phyloP scores from a whole-genome alignment of 192 early-diverging fungal genomes.

The Chytriomyces sp. region DNA sequence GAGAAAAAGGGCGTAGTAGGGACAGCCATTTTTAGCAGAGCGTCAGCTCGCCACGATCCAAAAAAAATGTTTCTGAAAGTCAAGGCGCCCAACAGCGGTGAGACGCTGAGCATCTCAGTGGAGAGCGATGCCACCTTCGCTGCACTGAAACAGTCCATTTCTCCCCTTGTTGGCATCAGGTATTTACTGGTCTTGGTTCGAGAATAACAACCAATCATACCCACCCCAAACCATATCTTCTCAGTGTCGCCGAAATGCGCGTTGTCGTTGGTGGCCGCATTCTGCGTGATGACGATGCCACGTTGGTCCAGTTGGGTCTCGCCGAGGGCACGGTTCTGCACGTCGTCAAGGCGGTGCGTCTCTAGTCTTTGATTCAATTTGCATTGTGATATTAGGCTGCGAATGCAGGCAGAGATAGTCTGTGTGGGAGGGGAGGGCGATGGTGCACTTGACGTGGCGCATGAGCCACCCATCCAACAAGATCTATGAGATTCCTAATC shows the following conservation, averaged over 20 bases:
- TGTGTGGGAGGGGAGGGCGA: too few species aligned
- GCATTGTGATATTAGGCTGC: not conserved
- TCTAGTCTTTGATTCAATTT: not conserved
- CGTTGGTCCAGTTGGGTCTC: slow-evolving; percentile 1
- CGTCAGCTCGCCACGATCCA: too few species aligned
- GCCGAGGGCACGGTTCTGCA: slow-evolving; percentile 21
- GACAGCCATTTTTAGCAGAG: too few species aligned
- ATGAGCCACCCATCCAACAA: too few species aligned
- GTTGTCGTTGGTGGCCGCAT: slow-evolving; percentile 27
- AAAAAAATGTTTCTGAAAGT: slow-evolving; percentile 20
- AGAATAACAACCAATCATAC: too few species aligned
- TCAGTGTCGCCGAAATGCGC: slow-evolving; percentile 24
- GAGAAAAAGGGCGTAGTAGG: too few species aligned
- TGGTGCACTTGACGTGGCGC: too few species aligned
- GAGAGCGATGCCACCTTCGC: slow-evolving; percentile 22
- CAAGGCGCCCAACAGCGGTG: slow-evolving; percentile 16
- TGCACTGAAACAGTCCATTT: slow-evolving; percentile 13
- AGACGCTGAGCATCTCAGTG: slow-evolving; percentile 2
- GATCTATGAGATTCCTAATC: too few species aligned
- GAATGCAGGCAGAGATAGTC: too few species aligned
- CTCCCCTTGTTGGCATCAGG: slow-evolving; percentile 9
- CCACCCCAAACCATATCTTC: too few species aligned
- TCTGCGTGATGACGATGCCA: slow-evolving; percentile 26
- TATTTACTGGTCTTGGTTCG: too few species aligned
- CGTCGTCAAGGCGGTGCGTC: slow-evolving; percentile 9